phyloP scores from a whole-genome alignment of 257 asterid species.

The Ilex aquifolium region DNA sequence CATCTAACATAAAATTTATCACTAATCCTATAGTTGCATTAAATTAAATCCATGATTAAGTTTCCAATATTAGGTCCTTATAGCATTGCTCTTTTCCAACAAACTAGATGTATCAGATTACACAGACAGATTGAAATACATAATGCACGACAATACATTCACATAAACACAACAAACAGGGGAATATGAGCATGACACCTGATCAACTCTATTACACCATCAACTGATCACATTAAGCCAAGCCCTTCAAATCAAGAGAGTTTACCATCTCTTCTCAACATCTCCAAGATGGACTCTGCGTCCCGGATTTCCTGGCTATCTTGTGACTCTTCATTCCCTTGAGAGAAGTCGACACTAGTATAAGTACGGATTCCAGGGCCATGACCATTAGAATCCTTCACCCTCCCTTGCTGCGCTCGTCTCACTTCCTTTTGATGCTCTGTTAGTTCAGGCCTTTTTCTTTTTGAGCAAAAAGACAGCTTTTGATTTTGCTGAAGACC shows the following conservation, averaged over 20 bases:
- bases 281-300: slow-evolving; percentile 12
- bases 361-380: slow-evolving; percentile 76
- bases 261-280: slow-evolving; percentile 2
- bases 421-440: slow-evolving; percentile 83
- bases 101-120: too few species aligned
- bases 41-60: too few species aligned
- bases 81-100: too few species aligned
- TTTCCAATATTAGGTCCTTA: too few species aligned
- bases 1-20: too few species aligned
- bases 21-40: too few species aligned
- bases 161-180: too few species aligned
- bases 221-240: not conserved
- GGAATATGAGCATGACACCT: not conserved
- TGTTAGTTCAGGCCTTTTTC: slow-evolving; percentile 50
- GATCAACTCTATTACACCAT: not conserved
- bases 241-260: not conserved
- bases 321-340: slow-evolving; percentile 71
- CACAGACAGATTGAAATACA: not conserved
- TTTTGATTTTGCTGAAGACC: slow-evolving; percentile 14
- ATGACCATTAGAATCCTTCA: slow-evolving; percentile 54
- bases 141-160: not conserved
- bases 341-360: slow-evolving; percentile 69
- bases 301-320: slow-evolving; percentile 49
- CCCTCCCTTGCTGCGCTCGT: slow-evolving; percentile 71
- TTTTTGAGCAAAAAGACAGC: slow-evolving; percentile 27